Base-by-base conservation (phyloP, 2,329 filamentous ascomycete species). In the Torrubiella hemipterigena region DNA sequence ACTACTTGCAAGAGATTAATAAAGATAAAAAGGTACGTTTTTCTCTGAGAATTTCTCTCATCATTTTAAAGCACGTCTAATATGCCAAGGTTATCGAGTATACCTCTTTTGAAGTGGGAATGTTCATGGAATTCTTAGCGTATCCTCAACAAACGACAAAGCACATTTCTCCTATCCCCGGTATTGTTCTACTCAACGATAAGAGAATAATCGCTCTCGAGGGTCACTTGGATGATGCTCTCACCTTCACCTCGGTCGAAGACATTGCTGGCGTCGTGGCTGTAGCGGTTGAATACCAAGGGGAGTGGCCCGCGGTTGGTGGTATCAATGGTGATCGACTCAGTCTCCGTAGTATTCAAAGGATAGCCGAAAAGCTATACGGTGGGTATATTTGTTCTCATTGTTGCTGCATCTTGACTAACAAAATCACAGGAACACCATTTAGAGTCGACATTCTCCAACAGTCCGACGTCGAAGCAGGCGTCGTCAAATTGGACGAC, bases 111-210 rank as follows among this genome's bases (percentile, higher is more conserved):
- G 67, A 73, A 22, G 65, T 65, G 0, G 68, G 66, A 1, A 40
- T 71, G 2, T 71, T 73, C 42, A 42, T 66, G 16, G 58, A 76
- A 44, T 74, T 74, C 48, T 52, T 73, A 20, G 65, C 64, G 2
- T 61, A 52, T 30, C 69, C 71, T 0, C 44, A 65, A 34, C 52
- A 58, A 25, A 59, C 67, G 0, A 45, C 59, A 6, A 64, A 59
- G 21, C 50, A 66, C 19, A n/a, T n/a, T n/a, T n/a, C n/a, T n/a
- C n/a, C n/a, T n/a, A n/a, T n/a, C n/a, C n/a, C n/a, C n/a, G n/a
- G n/a, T n/a, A n/a, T n/a, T n/a, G n/a, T n/a, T n/a, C n/a, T n/a
- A n/a, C n/a, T n/a, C n/a, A n/a, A n/a, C n/a, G n/a, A n/a, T n/a
- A n/a, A n/a, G n/a, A n/a, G n/a, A n/a, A n/a, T n/a, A n/a, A n/a